Conservation (phyloP, 1,284 basidiomycete genomes). For the Irpex sp. region DNA sequence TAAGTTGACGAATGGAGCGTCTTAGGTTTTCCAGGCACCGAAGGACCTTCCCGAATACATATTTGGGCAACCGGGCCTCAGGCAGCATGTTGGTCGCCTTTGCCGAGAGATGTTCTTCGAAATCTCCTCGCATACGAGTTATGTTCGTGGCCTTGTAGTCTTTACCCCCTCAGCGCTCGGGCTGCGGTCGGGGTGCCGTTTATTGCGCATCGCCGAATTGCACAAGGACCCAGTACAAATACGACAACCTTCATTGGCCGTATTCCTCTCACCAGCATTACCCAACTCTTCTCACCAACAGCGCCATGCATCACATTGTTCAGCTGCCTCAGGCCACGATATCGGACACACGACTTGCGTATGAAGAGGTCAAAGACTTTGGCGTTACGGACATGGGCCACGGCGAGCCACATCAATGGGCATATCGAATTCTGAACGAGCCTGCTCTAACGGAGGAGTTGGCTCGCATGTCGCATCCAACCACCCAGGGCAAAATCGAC, state of each 20-base stretch:
- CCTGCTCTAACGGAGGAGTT: constrained; percentile 45
- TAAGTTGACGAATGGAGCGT: neutral
- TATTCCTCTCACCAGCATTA: constrained; percentile 9
- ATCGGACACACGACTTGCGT: constrained; percentile 44
- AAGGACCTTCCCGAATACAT: neutral
- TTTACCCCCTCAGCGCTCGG: neutral
- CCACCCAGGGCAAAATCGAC: constrained; percentile 38
- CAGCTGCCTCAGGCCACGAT: constrained; percentile 41
- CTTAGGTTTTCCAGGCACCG: constrained; percentile 1
- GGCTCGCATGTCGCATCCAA: constrained; percentile 32
- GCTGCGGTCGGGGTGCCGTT: neutral
- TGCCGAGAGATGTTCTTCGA: neutral
- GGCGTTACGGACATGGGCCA: constrained; percentile 55
- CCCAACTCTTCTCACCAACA: constrained; percentile 13
- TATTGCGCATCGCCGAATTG: neutral
- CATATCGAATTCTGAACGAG: constrained; percentile 49
- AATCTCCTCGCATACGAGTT: neutral
- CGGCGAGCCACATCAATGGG: constrained; percentile 49
- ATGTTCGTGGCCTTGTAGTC: neutral
- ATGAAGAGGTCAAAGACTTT: constrained; percentile 51
- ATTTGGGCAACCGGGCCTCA: neutral
- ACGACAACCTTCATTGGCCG: neutral
- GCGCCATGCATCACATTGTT: constrained; percentile 33
- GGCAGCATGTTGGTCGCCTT: neutral
- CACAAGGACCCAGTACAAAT: neutral